Conservation (phyloP, 352 stramenopile species). For the Globisporangium takayamanum region DNA sequence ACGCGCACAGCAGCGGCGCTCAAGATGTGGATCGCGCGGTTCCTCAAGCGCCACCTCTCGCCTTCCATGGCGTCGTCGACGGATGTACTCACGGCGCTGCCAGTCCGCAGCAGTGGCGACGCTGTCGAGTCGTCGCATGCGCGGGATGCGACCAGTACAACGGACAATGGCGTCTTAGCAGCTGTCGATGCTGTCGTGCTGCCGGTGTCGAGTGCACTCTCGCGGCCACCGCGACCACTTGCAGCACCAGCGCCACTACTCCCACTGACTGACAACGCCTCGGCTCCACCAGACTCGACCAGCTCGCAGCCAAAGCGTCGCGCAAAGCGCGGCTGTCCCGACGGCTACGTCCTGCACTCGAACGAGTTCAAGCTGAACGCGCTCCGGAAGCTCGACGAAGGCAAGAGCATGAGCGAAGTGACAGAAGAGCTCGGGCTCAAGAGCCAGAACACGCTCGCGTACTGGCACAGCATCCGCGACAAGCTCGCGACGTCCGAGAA, state of each 20-base stretch:
- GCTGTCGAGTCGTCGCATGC: slow-evolving; percentile 1
- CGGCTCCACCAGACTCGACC: neutral
- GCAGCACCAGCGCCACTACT: slow-evolving; percentile 1
- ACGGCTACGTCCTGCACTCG: slow-evolving; percentile 65
- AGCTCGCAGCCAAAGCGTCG: slow-evolving; percentile 17
- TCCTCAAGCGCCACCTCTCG: slow-evolving; percentile 59
- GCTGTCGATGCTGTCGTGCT: neutral
- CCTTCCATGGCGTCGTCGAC: slow-evolving; percentile 1
- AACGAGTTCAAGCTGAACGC: slow-evolving; percentile 80
- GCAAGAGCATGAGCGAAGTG: slow-evolving; percentile 54
- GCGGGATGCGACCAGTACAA: neutral
- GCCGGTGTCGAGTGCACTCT: neutral
- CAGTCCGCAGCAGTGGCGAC: slow-evolving; percentile 7
- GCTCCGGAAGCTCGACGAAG: slow-evolving; percentile 58
- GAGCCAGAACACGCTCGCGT: slow-evolving; percentile 60
- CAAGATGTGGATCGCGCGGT: slow-evolving; percentile 56
- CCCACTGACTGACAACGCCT: no score
- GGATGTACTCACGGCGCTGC: slow-evolving; percentile 4
- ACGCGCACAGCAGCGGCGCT: slow-evolving; percentile 47
- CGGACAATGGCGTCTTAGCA: neutral
- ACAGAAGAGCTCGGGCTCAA: slow-evolving; percentile 60
- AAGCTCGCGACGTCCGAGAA: slow-evolving; percentile 64
- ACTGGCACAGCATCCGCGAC: slow-evolving; percentile 75
- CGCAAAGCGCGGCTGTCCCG: slow-evolving; percentile 39
- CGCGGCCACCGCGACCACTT: neutral